phyloP scores from a whole-genome alignment of 2,329 filamentous ascomycete species.

The Fusarium nodosum region DNA sequence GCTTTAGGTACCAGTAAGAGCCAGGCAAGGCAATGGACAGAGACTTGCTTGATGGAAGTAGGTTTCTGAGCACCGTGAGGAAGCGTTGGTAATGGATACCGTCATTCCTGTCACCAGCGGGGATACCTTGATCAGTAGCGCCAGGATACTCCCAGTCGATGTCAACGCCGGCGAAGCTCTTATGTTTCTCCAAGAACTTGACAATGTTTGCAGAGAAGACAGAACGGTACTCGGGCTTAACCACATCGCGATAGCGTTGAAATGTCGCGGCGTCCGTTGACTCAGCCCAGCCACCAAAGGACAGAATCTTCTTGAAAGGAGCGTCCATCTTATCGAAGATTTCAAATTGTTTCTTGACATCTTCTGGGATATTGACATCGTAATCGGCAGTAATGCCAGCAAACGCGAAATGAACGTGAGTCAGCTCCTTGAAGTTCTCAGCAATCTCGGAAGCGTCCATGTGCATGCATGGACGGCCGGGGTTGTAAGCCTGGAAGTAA shows the following conservation, averaged over 20 bases:
- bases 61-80: slow-evolving; percentile 1
- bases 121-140: slow-evolving; percentile 50
- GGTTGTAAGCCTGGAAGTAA: slow-evolving; percentile 54
- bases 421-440: slow-evolving; percentile 43
- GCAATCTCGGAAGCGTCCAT: slow-evolving; percentile 31
- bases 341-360: slow-evolving; percentile 32
- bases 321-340: slow-evolving; percentile 8
- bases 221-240: slow-evolving; percentile 49
- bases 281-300: slow-evolving; percentile 51
- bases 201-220: slow-evolving; percentile 53
- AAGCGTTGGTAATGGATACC: slow-evolving; percentile 40
- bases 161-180: slow-evolving; percentile 57
- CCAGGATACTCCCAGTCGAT: slow-evolving; percentile 60
- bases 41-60: slow-evolving; percentile 37
- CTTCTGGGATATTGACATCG: slow-evolving; percentile 34
- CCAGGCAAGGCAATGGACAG: slow-evolving; percentile 53
- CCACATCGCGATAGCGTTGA: slow-evolving; percentile 38
- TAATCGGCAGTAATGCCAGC: slow-evolving; percentile 46
- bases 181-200: slow-evolving; percentile 54
- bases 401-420: slow-evolving; percentile 58
- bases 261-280: slow-evolving; percentile 33
- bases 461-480: slow-evolving; percentile 50
- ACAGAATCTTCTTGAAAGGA: slow-evolving; percentile 45
- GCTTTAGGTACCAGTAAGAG: slow-evolving; percentile 55
- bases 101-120: slow-evolving; percentile 38